These are phyloP conservation scores for Globisporangium orthogonon DNA, from an alignment of 352 stramenopile genomes.

Conservation along the genomic window DNA sequence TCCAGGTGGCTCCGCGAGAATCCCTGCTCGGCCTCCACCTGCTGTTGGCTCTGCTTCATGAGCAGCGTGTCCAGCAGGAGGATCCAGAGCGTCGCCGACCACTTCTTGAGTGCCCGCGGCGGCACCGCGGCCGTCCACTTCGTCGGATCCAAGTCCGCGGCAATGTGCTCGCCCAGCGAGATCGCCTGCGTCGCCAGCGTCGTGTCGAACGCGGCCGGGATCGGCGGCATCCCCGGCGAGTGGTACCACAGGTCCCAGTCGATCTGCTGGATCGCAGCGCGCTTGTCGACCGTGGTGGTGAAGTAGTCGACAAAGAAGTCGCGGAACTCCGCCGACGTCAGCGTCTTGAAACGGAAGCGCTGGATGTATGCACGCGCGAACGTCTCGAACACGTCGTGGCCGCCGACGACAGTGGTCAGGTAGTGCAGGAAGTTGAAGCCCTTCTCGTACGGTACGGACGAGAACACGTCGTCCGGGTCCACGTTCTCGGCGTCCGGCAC, in stretches of 20 bases:
- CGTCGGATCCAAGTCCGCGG: constrained; percentile 14
- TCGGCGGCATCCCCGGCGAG: constrained; percentile 81
- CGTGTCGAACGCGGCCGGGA: constrained; percentile 85
- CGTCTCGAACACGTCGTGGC: constrained; percentile 46
- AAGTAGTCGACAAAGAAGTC: constrained; percentile 80
- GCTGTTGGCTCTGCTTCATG: constrained; percentile 2
- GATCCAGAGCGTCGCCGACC: constrained; percentile 49
- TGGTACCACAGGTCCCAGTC: constrained; percentile 94
- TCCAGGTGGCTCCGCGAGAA: constrained; percentile 34
- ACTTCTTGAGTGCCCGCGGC: constrained; percentile 12
- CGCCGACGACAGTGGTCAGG: constrained; percentile 51
- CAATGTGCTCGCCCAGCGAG: constrained; percentile 33
- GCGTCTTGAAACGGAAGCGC: constrained; percentile 82
- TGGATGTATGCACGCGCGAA: constrained; percentile 93
- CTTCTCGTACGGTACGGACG: constrained; percentile 95
- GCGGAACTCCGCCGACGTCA: constrained; percentile 81
- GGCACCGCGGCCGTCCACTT: constrained; percentile 19
- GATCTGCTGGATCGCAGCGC: constrained; percentile 47
- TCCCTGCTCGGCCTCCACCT: background rate
- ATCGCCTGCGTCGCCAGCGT: constrained; percentile 54
- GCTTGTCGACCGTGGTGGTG: constrained; percentile 21
- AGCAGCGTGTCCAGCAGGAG: constrained; percentile 55
- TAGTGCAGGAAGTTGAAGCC: constrained; percentile 76
- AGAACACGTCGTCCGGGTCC: constrained; percentile 97
- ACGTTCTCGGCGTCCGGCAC: constrained; percentile 79